Evolutionary conservation across 768 basidiomycete species (phyloP).

Genomic region (Amanita inopinata): DNA sequence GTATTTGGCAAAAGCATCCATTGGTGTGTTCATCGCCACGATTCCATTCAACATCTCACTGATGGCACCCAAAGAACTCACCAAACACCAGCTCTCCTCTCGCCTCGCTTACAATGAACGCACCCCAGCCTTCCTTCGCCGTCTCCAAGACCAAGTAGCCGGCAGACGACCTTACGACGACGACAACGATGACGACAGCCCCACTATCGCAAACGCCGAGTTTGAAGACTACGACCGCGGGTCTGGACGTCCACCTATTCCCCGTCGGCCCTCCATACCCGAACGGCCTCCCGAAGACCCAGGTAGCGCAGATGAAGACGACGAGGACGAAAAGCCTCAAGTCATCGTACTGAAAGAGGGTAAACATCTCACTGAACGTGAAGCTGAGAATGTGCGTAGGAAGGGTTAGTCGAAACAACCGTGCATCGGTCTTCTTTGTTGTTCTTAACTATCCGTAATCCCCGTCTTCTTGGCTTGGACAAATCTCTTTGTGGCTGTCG

Average conservation of each 20-base stretch:
- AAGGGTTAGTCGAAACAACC: conserved; percentile 38
- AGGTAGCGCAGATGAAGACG: conserved; percentile 66
- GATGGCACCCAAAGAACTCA: conserved; percentile 55
- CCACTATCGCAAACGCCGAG: conserved; percentile 16
- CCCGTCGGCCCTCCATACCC: conserved; percentile 53
- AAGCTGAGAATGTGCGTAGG: conserved; percentile 70
- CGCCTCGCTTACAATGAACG: conserved; percentile 52
- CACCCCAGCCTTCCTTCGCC: conserved; percentile 56
- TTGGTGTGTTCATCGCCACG: neutral
- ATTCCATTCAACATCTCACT: no score
- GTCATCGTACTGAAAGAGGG: conserved; percentile 84
- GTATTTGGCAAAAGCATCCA: neutral
- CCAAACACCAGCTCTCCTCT: conserved; percentile 62
- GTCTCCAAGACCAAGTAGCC: conserved; percentile 51
- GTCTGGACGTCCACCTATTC: conserved; percentile 65
- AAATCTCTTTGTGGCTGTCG: conserved; percentile 3
- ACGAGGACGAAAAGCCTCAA: conserved; percentile 74
- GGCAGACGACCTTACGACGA: conserved; percentile 38
- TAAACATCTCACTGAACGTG: conserved; percentile 72
- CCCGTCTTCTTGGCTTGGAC: neutral
- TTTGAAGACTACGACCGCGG: conserved; percentile 50
- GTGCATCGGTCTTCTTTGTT: conserved; percentile 2
- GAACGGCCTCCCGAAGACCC: conserved; percentile 57
- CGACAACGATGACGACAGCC: conserved; percentile 27
- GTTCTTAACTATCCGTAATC: conserved; percentile 6